Percentiles rank a stretch among this genome's conserved stretches.
phyloP scores from a whole-genome alignment of 495 filamentous ascomycete species.

The Tetracladium setigerum region DNA sequence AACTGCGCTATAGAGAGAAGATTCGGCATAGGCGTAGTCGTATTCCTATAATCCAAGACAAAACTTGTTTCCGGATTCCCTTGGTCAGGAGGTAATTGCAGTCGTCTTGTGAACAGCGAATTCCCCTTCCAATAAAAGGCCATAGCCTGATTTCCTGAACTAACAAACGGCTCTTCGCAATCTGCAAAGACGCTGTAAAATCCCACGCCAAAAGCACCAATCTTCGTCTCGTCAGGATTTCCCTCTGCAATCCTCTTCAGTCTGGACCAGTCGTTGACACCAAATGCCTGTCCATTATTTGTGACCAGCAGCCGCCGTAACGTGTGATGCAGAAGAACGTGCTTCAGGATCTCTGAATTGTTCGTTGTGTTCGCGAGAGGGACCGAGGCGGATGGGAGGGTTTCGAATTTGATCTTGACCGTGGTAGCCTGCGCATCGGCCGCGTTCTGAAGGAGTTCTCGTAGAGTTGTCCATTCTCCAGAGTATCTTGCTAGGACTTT shows the following conservation, averaged over 20 bases:
- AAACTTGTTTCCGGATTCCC: slow-evolving; percentile 72
- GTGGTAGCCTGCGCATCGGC: slow-evolving; percentile 88
- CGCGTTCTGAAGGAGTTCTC: slow-evolving; percentile 96
- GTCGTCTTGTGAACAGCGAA: slow-evolving; percentile 78
- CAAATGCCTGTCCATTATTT: slow-evolving; percentile 84
- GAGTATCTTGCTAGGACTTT: slow-evolving; percentile 95
- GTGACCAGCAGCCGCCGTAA: slow-evolving; percentile 75
- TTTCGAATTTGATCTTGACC: slow-evolving; percentile 87
- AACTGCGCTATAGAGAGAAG: slow-evolving; percentile 84
- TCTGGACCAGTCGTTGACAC: slow-evolving; percentile 81
- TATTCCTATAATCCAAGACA: slow-evolving; percentile 84
- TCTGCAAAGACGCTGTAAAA: slow-evolving; percentile 99
- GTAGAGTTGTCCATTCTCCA: slow-evolving; percentile 78
- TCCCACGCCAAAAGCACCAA: slow-evolving; percentile 96
- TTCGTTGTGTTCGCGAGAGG: slow-evolving; percentile 63
- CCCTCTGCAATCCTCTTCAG: slow-evolving; percentile 96
- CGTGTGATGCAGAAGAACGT: slow-evolving; percentile 76
- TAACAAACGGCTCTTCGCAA: slow-evolving; percentile 94
- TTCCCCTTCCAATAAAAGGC: slow-evolving; percentile 99
- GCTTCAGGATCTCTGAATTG: slow-evolving; percentile 65
- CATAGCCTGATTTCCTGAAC: slow-evolving; percentile 85
- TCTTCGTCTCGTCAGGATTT: slow-evolving; percentile 97
- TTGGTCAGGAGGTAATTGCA: slow-evolving; percentile 58
- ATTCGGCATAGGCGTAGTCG: slow-evolving; percentile 74
- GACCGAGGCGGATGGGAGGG: slow-evolving; percentile 66